Percentiles rank a stretch among this genome's conserved stretches.
These are phyloP conservation scores for Symbiodinium pilosum DNA, from an alignment of 73 alveolate genomes.

Conservation along the genomic window DNA sequence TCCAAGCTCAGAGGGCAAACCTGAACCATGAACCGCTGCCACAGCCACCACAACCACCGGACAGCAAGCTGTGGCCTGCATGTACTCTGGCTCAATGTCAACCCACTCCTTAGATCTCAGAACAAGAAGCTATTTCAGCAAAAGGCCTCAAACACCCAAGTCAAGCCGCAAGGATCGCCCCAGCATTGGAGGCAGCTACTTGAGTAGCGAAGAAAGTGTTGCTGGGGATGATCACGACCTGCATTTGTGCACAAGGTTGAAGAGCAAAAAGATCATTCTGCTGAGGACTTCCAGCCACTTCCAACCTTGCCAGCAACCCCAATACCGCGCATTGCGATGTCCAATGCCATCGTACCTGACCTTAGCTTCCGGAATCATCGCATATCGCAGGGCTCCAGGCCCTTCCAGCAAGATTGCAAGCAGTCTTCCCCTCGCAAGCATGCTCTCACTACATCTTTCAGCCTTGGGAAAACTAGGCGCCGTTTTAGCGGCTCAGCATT, in stretches of 20 bases:
- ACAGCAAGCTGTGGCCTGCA: slow-evolving; percentile 1
- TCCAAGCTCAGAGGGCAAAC: slow-evolving; percentile 2
- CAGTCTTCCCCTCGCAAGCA: too few species aligned
- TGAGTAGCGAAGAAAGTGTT: slow-evolving; percentile 14
- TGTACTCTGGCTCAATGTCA: slow-evolving; percentile 36
- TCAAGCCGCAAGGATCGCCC: background rate
- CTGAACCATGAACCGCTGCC: background rate
- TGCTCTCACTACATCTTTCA: too few species aligned
- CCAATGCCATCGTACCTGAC: slow-evolving; percentile 8
- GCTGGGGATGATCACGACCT: slow-evolving; percentile 22
- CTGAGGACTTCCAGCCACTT: background rate
- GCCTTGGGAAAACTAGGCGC: too few species aligned
- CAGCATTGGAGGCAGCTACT: slow-evolving; percentile 33
- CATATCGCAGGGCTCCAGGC: too few species aligned
- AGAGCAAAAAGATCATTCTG: too few species aligned
- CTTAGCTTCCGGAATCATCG: background rate
- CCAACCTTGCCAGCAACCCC: slow-evolving; percentile 25
- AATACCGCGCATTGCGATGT: slow-evolving; percentile 14
- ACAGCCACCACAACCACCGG: background rate
- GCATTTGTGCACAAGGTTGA: background rate
- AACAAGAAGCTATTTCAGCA: background rate
- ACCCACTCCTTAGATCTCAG: background rate
- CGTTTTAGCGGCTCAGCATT: too few species aligned
- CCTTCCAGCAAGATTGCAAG: too few species aligned
- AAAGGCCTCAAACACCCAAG: too few species aligned